phyloP scores from a whole-genome alignment of 805 yeast species.

The Blastobotrys muscicola region DNA sequence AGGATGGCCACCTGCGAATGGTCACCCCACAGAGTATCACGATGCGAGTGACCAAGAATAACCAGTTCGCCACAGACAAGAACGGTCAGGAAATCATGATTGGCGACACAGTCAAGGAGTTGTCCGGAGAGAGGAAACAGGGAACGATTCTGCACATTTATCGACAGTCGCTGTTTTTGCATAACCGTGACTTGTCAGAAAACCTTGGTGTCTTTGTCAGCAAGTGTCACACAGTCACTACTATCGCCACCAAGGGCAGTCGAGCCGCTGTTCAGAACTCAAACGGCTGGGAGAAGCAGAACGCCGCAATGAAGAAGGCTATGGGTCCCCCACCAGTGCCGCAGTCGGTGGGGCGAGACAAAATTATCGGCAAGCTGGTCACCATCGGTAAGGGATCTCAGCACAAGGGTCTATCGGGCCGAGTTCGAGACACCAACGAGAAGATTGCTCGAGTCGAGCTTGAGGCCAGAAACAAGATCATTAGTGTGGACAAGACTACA shows the following conservation, averaged over 20 bases:
- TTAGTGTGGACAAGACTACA: slow-evolving; percentile 72
- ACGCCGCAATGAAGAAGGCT: slow-evolving; percentile 50
- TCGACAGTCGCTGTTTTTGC: slow-evolving; percentile 68
- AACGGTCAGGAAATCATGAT: slow-evolving; percentile 76
- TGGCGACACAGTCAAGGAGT: slow-evolving; percentile 89
- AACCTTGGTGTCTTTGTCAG: slow-evolving; percentile 88
- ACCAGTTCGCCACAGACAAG: slow-evolving; percentile 72
- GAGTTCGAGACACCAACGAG: slow-evolving; percentile 88
- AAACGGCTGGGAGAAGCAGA: slow-evolving; percentile 50
- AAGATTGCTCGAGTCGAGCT: slow-evolving; percentile 85
- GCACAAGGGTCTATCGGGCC: slow-evolving; percentile 90
- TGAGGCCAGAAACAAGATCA: slow-evolving; percentile 83
- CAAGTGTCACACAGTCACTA: slow-evolving; percentile 63
- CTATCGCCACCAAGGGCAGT: slow-evolving; percentile 77
- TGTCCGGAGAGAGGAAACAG: slow-evolving; percentile 72
- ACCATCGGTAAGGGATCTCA: slow-evolving; percentile 81
- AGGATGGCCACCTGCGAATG: slow-evolving; percentile 66
- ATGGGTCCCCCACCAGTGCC: slow-evolving; percentile 54
- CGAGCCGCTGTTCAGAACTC: slow-evolving; percentile 41
- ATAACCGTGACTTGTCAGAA: slow-evolving; percentile 69
- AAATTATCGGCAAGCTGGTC: slow-evolving; percentile 61
- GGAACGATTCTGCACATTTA: slow-evolving; percentile 84
- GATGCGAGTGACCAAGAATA: slow-evolving; percentile 50
- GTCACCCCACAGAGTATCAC: slow-evolving; percentile 78
- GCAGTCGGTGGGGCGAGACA: slow-evolving; percentile 53